Evolutionary conservation across 1,284 basidiomycete genomes (phyloP).

Genomic region (Austroboletus niveus): DNA sequence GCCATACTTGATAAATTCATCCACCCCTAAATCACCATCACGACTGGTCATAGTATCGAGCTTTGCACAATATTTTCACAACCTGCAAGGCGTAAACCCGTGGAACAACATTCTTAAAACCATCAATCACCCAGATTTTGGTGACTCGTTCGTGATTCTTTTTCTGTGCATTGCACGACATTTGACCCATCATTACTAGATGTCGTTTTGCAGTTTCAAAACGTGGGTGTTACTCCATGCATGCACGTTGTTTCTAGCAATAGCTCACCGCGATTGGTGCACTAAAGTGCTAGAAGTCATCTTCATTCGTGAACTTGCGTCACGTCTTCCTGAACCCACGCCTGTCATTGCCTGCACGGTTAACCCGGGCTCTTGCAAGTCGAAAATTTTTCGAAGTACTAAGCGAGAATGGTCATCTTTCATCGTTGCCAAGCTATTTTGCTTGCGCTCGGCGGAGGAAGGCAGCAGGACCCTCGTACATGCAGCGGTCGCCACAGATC

Average conservation of each 20-base stretch:
- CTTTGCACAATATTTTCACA: slow-evolving; percentile 10
- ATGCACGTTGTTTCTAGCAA: background rate
- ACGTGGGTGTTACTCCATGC: slow-evolving; percentile 19
- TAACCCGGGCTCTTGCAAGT: slow-evolving; percentile 33
- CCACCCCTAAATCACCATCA: slow-evolving; percentile 17
- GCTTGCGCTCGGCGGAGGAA: slow-evolving; percentile 18
- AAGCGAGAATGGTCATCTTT: background rate
- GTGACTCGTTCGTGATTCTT: slow-evolving; percentile 8
- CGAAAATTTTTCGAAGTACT: slow-evolving; percentile 14
- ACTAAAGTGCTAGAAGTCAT: slow-evolving; percentile 28
- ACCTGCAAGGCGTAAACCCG: background rate
- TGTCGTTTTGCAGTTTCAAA: slow-evolving; percentile 35
- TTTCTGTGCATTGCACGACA: no score
- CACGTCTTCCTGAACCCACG: slow-evolving; percentile 21
- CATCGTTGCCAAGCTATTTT: background rate
- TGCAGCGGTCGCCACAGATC: slow-evolving; percentile 19
- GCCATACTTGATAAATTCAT: slow-evolving; percentile 23
- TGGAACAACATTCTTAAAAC: slow-evolving; percentile 14
- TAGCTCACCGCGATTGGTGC: background rate
- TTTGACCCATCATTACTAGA: background rate
- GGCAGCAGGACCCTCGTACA: slow-evolving; percentile 27
- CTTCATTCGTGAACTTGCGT: slow-evolving; percentile 30
- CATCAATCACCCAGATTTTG: slow-evolving; percentile 15
- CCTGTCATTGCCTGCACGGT: slow-evolving; percentile 28
- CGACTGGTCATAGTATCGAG: slow-evolving; percentile 29